These are phyloP conservation scores for Leucogyrophana mollusca DNA, from an alignment of 768 basidiomycete species.

Conservation along the genomic window DNA sequence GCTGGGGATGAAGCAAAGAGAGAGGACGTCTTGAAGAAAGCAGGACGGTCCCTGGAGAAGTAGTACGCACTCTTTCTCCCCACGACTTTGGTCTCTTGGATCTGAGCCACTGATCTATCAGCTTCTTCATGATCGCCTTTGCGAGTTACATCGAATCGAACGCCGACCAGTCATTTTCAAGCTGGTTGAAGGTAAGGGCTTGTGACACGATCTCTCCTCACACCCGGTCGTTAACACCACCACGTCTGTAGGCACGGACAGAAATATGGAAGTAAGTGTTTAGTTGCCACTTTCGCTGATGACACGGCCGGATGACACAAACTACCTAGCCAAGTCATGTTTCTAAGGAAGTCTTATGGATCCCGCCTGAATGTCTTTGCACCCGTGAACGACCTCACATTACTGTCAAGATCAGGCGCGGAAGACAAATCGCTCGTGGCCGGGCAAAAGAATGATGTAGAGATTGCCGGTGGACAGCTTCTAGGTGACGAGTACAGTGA, in stretches of 20 bases:
- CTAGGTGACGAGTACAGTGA: conserved; percentile 95
- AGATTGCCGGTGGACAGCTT: conserved; percentile 78
- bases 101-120: conserved; percentile 24
- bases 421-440: conserved; percentile 55
- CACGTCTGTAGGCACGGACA: conserved; percentile 55
- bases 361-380: conserved; percentile 87
- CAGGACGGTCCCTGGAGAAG: conserved; percentile 80
- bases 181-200: conserved; percentile 75
- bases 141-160: conserved; percentile 80
- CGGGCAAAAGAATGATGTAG: conserved; percentile 73
- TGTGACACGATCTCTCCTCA: background rate
- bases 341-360: conserved; percentile 78
- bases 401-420: conserved; percentile 69
- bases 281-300: background rate
- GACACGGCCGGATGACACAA: conserved; percentile 2
- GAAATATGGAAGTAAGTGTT: conserved; percentile 95
- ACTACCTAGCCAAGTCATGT: conserved; percentile 71
- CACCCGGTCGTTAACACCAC: background rate
- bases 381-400: conserved; percentile 85
- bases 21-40: conserved; percentile 59
- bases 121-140: conserved; percentile 94
- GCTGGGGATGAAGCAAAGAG: conserved; percentile 54
- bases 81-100: background rate
- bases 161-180: conserved; percentile 70
- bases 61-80: conserved; percentile 58